Evolutionary conservation across 768 basidiomycete species (phyloP).

Genomic region (Pleurotus salmoneostramineus): DNA sequence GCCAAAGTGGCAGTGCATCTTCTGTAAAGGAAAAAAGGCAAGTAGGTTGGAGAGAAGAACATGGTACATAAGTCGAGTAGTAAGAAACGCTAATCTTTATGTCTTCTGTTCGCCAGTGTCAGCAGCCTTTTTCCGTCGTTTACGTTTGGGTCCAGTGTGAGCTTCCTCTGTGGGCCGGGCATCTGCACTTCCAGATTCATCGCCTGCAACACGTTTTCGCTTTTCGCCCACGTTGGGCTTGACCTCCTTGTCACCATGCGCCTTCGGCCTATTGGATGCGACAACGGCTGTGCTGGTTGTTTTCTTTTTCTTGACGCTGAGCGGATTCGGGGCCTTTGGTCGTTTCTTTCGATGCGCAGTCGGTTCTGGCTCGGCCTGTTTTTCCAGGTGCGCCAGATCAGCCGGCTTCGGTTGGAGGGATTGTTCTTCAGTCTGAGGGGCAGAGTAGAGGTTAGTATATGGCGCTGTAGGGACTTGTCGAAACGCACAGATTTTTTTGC

Average conservation of each 20-base stretch:
- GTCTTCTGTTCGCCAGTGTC: not conserved
- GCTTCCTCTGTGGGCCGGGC: not conserved
- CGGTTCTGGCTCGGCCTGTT: slow-evolving; percentile 23
- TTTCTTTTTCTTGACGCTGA: slow-evolving; percentile 85
- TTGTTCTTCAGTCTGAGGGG: slow-evolving; percentile 57
- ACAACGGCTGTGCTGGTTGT: slow-evolving; percentile 3
- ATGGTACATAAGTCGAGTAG: too few species aligned
- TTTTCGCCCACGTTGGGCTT: slow-evolving; percentile 8
- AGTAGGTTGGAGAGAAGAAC: not conserved
- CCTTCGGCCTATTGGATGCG: not conserved
- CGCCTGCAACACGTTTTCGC: slow-evolving; percentile 13
- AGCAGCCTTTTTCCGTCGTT: slow-evolving; percentile 15
- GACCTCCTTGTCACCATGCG: slow-evolving; percentile 4
- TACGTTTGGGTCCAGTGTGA: slow-evolving; percentile 20
- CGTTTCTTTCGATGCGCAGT: slow-evolving; percentile 59
- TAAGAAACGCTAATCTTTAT: too few species aligned
- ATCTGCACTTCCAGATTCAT: not conserved
- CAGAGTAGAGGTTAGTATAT: not conserved
- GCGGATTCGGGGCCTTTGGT: slow-evolving; percentile 87
- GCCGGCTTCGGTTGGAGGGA: slow-evolving; percentile 47
- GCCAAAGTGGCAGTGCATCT: slow-evolving; percentile 4
- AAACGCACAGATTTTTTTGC: slow-evolving; percentile 58
- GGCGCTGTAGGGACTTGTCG: not conserved
- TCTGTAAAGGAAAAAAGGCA: not conserved
- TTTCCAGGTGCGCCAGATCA: slow-evolving; percentile 40